These are phyloP conservation scores for Zelopaecilomyces penicillatus DNA, from an alignment of 2,329 filamentous ascomycete species.

Conservation along the genomic window DNA sequence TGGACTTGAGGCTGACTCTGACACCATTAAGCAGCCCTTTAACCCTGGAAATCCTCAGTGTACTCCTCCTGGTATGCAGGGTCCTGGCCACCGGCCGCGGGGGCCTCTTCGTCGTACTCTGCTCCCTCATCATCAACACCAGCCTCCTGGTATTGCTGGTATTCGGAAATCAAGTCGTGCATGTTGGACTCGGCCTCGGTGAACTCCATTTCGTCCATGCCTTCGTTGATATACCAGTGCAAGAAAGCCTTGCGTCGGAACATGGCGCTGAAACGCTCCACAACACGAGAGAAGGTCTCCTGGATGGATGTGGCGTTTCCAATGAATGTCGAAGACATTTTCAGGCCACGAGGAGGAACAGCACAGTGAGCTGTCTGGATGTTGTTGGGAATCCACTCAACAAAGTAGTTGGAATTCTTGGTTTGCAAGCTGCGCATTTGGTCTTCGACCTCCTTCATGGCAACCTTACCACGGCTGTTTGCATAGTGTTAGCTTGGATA, in stretches of 20 bases:
- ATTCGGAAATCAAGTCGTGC: slow-evolving; percentile 99
- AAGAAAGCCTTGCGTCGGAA: slow-evolving; percentile 99
- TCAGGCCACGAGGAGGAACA: slow-evolving; percentile 92
- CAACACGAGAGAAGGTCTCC: slow-evolving; percentile 99
- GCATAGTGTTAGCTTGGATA: slow-evolving; percentile 8
- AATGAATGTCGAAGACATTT: slow-evolving; percentile 99
- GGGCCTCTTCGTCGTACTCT: slow-evolving; percentile 83
- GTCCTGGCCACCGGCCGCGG: slow-evolving; percentile 19
- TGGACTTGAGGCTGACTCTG: too few species aligned
- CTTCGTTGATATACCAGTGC: slow-evolving; percentile 99
- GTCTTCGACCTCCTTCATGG: slow-evolving; percentile 99
- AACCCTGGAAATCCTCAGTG: too few species aligned
- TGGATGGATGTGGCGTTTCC: slow-evolving; percentile 99
- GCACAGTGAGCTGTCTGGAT: slow-evolving; percentile 99
- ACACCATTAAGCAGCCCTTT: too few species aligned
- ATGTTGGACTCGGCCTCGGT: slow-evolving; percentile 99
- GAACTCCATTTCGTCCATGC: slow-evolving; percentile 99
- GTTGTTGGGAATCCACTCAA: slow-evolving; percentile 99
- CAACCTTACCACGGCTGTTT: slow-evolving; percentile 86
- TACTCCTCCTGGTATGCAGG: too few species aligned
- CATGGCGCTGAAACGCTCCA: slow-evolving; percentile 99
- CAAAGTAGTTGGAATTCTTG: slow-evolving; percentile 99
- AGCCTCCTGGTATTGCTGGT: slow-evolving; percentile 99
- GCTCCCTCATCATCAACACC: slow-evolving; percentile 95
- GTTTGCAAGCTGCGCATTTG: slow-evolving; percentile 99